Base-by-base conservation (phyloP, 495 filamentous ascomycete genomes). In the Aspergillus wentii region DNA sequence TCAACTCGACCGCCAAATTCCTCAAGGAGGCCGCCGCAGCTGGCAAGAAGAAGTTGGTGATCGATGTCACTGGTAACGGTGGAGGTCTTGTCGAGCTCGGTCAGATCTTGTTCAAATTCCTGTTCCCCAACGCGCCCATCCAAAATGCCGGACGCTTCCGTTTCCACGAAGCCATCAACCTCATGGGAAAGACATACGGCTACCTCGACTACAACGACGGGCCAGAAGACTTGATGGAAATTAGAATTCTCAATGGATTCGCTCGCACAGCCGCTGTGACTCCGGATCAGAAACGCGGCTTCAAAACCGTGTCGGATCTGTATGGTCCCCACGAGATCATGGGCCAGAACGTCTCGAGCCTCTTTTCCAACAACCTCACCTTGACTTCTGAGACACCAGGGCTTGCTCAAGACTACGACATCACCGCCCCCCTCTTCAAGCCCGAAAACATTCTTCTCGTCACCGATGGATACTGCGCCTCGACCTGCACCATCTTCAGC, bases 391-490 rank as follows among this genome's bases (percentile, higher is more conserved):
- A 29, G 2, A 43, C 33, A 13, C 1, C 70, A 64, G 39, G 64
- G 61, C 35, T 21, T 25, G 8, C 35, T 58, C 45, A 49, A 56
- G 6, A 40, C 57, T 26, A 51, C n/a, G n/a, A 59, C 30, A 47
- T 41, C 15, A 35, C 57, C 17, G 46, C 56, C 3, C 43, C 57
- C 10, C 62, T 63, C 5, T 82, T 66, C 43, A 36, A 64, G 4
- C 57, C 73, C 1, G 59, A 72, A 14, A 54, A 80, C 41, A 76
- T 82, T 27, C 55, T 76, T 19, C 45, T 77, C 22, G 21, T 51
- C 10, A 68, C 68, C 21, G 77, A 83, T 54, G 79, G 79, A 23
- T 62, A 62, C 36, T 85, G 80, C 59, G 72, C 67, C 16, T 79
- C 75, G 0, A 74, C 78, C 1, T 85, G 79, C 62, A 66, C 72